Percentiles rank a stretch among this genome's conserved stretches.
Conservation (phyloP, 139 green algal species). For the Chlamydomonas schloesseri region DNA sequence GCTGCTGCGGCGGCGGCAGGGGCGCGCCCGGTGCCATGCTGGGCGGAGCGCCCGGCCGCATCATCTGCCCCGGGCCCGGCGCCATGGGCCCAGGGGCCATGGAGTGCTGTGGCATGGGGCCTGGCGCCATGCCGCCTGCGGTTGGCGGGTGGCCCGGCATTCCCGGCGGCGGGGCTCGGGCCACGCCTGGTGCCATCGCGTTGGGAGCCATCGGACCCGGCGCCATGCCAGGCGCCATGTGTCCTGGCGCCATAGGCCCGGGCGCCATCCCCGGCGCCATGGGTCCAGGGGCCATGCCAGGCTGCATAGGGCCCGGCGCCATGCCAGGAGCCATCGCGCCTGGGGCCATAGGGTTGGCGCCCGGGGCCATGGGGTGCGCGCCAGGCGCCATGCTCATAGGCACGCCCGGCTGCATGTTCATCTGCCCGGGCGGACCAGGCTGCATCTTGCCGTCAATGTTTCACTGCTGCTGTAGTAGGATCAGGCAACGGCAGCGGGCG, state of each 20-base stretch:
- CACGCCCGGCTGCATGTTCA: neutral
- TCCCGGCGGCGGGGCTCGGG: no score
- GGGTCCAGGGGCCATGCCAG: neutral
- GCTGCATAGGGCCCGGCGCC: neutral
- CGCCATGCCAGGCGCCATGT: constrained; percentile 12
- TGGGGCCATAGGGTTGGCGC: neutral
- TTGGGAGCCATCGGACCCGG: neutral
- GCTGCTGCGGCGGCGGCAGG: neutral
- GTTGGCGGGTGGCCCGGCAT: neutral
- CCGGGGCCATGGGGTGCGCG: neutral
- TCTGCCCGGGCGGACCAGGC: neutral
- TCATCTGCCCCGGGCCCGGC: neutral
- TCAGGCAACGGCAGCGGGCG: no score
- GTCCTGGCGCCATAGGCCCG: no score
- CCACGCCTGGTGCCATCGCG: neutral
- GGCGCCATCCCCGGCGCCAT: neutral
- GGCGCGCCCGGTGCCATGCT: neutral
- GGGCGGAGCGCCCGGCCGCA: neutral
- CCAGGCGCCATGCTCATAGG: neutral
- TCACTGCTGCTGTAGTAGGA: no score
- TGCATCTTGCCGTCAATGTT: neutral
- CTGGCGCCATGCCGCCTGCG: neutral
- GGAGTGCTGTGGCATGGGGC: no score
- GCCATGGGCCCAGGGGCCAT: neutral
- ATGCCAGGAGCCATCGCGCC: neutral